These are phyloP conservation scores for Coemansia sp. DNA, from an alignment of 192 early-diverging fungal genomes.

Conservation along the genomic window DNA sequence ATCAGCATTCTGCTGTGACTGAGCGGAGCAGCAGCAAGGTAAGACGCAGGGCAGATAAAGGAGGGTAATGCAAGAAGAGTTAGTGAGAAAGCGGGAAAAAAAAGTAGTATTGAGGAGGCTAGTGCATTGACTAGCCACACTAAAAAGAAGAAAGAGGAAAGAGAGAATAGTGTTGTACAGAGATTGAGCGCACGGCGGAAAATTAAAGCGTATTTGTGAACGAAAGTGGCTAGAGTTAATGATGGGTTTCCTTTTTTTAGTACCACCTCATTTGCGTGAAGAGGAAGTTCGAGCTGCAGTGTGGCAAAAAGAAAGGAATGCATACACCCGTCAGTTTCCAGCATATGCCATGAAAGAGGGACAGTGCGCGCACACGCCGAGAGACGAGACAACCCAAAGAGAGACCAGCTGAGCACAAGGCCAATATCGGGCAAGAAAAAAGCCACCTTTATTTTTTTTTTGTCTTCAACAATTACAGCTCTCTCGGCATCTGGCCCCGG, in stretches of 20 bases:
- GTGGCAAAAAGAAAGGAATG: not conserved
- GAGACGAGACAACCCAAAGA: not conserved
- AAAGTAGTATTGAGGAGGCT: not conserved
- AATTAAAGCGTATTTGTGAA: not conserved
- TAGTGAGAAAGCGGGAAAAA: not conserved
- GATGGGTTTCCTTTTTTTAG: not conserved
- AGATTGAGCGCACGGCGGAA: not conserved
- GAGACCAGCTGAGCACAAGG: conserved; percentile 4
- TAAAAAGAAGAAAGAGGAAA: not conserved
- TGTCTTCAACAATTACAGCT: not conserved
- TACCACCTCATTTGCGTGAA: not conserved
- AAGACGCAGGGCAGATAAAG: not conserved
- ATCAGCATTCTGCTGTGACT: not conserved
- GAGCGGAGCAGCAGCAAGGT: not conserved
- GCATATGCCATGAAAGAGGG: not conserved
- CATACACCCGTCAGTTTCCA: not conserved
- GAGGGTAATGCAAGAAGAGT: conserved; percentile 1
- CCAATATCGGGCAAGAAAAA: conserved; percentile 1
- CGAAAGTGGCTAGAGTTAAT: not conserved
- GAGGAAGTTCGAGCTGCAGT: not conserved
- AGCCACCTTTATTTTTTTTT: conserved; percentile 8
- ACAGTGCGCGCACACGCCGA: not conserved
- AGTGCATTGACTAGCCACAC: conserved; percentile 2
- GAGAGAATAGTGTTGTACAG: not conserved
- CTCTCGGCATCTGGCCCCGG: conserved; percentile 12